Evolutionary conservation across 257 asterid species (phyloP).

Genomic region (Forsythia viridissima): DNA sequence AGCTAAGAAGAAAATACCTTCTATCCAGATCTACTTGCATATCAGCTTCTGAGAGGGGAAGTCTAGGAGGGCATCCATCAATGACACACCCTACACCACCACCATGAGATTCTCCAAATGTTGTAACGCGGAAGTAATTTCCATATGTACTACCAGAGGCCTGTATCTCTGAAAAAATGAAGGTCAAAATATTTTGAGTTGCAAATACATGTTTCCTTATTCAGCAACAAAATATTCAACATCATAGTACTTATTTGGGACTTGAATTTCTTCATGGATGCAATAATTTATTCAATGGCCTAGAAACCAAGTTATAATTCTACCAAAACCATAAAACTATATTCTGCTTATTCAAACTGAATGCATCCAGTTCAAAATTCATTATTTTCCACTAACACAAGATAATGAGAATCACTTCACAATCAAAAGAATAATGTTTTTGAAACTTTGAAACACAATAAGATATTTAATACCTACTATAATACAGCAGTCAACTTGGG

Average conservation of each 20-base stretch:
- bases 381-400: background rate
- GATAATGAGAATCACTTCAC: background rate
- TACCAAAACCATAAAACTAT: background rate
- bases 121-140: slow-evolving; percentile 82
- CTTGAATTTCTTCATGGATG: background rate
- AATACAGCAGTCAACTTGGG: background rate
- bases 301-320: slow-evolving; percentile 1
- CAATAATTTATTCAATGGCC: background rate
- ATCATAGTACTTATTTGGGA: background rate
- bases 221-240: background rate
- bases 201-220: slow-evolving; percentile 19
- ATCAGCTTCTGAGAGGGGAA: slow-evolving; percentile 90
- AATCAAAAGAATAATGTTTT: too few relatives aligned
- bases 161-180: slow-evolving; percentile 49
- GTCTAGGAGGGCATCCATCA: slow-evolving; percentile 98
- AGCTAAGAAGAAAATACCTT: slow-evolving; percentile 52
- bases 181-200: too few relatives aligned
- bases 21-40: slow-evolving; percentile 95
- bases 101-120: slow-evolving; percentile 99
- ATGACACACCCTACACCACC: slow-evolving; percentile 97
- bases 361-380: background rate
- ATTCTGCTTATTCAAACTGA: background rate
- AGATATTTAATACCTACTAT: background rate
- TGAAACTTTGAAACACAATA: too few relatives aligned
- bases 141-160: slow-evolving; percentile 81